phyloP scores from a whole-genome alignment of 2,329 filamentous ascomycete species.

The Sphaerostilbella broomeana region DNA sequence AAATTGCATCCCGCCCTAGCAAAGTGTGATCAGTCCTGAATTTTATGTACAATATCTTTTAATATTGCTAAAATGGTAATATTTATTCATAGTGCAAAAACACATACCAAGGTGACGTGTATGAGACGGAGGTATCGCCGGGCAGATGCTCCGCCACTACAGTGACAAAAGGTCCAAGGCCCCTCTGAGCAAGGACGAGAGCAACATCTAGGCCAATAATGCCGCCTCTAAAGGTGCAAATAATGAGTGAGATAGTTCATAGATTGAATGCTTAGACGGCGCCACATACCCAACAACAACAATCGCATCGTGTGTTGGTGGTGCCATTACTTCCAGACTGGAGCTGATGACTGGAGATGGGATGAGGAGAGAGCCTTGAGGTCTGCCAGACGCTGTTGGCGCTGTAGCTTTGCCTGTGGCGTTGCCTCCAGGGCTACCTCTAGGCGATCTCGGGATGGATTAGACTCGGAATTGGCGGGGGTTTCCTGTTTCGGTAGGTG shows the following conservation, averaged over 20 bases:
- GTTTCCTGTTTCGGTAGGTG: too few species aligned
- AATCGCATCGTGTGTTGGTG: conserved; percentile 15
- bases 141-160: conserved; percentile 36
- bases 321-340: too few species aligned
- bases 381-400: too few species aligned
- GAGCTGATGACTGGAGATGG: too few species aligned
- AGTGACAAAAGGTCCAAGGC: conserved; percentile 28
- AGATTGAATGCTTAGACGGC: neutral
- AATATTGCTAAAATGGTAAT: neutral
- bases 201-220: conserved; percentile 35
- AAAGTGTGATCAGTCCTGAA: neutral
- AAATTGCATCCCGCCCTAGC: conserved; percentile 39
- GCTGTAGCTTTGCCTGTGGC: too few species aligned
- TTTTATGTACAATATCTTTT: neutral
- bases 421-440: too few species aligned
- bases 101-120: conserved; percentile 36
- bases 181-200: conserved; percentile 28
- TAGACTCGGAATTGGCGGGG: too few species aligned
- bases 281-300: conserved; percentile 21
- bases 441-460: too few species aligned
- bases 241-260: neutral
- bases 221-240: conserved; percentile 24
- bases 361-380: too few species aligned
- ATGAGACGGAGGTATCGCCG: conserved; percentile 31
- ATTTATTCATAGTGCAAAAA: neutral